Base-by-base conservation (phyloP, 371 early-diverging fungal species). In the Lichtheimia hyalospora region DNA sequence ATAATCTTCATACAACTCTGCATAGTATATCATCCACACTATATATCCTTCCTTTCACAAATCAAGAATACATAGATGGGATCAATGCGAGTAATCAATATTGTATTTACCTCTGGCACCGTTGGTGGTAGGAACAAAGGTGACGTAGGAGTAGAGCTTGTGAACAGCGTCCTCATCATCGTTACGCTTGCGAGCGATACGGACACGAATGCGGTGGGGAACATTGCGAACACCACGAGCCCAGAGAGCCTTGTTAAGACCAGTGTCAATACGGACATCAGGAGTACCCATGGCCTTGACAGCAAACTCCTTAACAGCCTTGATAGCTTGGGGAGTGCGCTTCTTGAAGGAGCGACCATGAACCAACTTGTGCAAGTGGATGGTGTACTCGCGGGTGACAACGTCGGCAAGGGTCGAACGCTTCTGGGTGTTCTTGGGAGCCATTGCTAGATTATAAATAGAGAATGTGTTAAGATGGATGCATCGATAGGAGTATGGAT, bases 301-400 rank as follows among this genome's bases (percentile, higher is more conserved):
- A 66, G 96, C 96, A 69, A 96, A 96, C 63, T 80, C 76, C 71
- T 89, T 87, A 84, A 97, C 90, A 62, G 85, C 89, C 90, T 96
- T 96, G 77, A 97, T 83, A 70, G 98, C 95, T 57, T 84, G 85
- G 67, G 98, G 98, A 57, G 96, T 92, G 70, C 96, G 90, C 90
- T 95, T 96, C 88, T 95, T 96, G 91, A 96, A 96, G 67, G 88
- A 82, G 56, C 63, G 55, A 57, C 67, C 71, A 54, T 73, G 76
- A 69, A 94, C 89, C 67, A 82, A 84, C 88, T 94, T 95, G 93
- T 95, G 96, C 70, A 96, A 72, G 88, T 96, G 93, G 77, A 95
- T 91, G 82, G 96, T 96, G 91, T 90, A 94, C 76, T 95, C 96
- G 69, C 94, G 91, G 67, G 96, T 91, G 72, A 96, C 89, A 67